A percentile compares a stretch with the other conserved stretches of the same genome.
Conservation (phyloP, 2,329 filamentous ascomycete species). For the Cryphonectria japonica region DNA sequence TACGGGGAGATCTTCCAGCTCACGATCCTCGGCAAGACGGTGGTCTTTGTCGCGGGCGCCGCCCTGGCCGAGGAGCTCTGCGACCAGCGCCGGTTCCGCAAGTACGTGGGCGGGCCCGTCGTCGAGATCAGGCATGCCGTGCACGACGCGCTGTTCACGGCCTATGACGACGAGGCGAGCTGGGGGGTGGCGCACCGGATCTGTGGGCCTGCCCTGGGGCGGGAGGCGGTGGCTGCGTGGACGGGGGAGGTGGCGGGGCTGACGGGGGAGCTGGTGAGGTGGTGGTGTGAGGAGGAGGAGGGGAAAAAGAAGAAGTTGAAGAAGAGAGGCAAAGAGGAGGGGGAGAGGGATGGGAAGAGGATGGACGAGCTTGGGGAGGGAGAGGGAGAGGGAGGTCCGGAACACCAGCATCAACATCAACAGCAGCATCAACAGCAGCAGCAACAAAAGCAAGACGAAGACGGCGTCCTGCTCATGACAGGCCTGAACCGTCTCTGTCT, state of each 20-base stretch:
- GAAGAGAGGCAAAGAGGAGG: slow-evolving; percentile 33
- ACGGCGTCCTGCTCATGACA: slow-evolving; percentile 46
- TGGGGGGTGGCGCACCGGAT: slow-evolving; percentile 58
- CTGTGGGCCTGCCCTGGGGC: slow-evolving; percentile 50
- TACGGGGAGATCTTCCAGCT: slow-evolving; percentile 54
- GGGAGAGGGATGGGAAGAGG: too few relatives aligned
- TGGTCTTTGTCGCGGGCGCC: slow-evolving; percentile 48
- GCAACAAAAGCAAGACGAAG: neutral
- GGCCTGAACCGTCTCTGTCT: slow-evolving; percentile 59
- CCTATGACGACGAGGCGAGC: slow-evolving; percentile 50
- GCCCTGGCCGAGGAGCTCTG: slow-evolving; percentile 50
- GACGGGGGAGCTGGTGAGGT: slow-evolving; percentile 52
- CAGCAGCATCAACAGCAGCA: neutral
- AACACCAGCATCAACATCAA: too few relatives aligned
- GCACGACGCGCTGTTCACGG: slow-evolving; percentile 57
- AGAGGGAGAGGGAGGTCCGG: too few relatives aligned
- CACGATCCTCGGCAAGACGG: slow-evolving; percentile 43
- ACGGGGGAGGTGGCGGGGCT: slow-evolving; percentile 55
- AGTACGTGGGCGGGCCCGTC: slow-evolving; percentile 56
- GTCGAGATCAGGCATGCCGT: slow-evolving; percentile 56
- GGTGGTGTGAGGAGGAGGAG: slow-evolving; percentile 46
- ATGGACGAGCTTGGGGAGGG: too few relatives aligned
- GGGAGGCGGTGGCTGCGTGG: slow-evolving; percentile 38
- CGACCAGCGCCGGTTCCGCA: slow-evolving; percentile 58
- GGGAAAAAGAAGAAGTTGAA: slow-evolving; percentile 33